phyloP scores from a whole-genome alignment of 139 green algal species.

The Chlamydomonas schloesseri region DNA sequence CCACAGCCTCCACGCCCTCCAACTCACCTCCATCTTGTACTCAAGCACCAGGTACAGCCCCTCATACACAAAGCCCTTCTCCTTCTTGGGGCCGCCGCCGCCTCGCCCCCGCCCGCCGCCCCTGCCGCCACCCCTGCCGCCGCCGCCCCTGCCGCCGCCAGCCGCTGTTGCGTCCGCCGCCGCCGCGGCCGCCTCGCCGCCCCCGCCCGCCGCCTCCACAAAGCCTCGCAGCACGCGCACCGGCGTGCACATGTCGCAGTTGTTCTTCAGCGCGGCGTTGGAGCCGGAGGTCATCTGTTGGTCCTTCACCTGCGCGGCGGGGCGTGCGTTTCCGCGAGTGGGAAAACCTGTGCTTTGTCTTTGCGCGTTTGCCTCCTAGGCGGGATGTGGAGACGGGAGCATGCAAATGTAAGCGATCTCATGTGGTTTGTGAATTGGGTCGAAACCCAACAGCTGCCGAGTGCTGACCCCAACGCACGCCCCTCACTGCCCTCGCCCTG shows the following conservation, averaged over 20 bases:
- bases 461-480: too few species aligned
- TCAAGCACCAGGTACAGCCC: slow-evolving; percentile 71
- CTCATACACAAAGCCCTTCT: slow-evolving; percentile 69
- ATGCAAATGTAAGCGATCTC: too few species aligned
- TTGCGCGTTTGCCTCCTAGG: too few species aligned
- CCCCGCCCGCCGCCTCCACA: slow-evolving; percentile 48
- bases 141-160: background rate
- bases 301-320: slow-evolving; percentile 48
- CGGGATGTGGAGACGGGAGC: too few species aligned
- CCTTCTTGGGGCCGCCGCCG: slow-evolving; percentile 2
- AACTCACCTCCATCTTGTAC: slow-evolving; percentile 35
- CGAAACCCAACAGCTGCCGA: too few species aligned
- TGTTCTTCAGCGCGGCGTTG: slow-evolving; percentile 59
- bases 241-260: slow-evolving; percentile 52
- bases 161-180: background rate
- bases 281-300: slow-evolving; percentile 59
- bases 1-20: background rate
- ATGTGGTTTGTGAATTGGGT: too few species aligned
- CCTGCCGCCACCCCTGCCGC: background rate
- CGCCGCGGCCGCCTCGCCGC: background rate
- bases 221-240: slow-evolving; percentile 67
- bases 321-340: too few species aligned
- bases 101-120: background rate
- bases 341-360: too few species aligned
- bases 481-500: too few species aligned